Base-by-base conservation (phyloP, 106 monocot species). In the Triglochin maritima region DNA sequence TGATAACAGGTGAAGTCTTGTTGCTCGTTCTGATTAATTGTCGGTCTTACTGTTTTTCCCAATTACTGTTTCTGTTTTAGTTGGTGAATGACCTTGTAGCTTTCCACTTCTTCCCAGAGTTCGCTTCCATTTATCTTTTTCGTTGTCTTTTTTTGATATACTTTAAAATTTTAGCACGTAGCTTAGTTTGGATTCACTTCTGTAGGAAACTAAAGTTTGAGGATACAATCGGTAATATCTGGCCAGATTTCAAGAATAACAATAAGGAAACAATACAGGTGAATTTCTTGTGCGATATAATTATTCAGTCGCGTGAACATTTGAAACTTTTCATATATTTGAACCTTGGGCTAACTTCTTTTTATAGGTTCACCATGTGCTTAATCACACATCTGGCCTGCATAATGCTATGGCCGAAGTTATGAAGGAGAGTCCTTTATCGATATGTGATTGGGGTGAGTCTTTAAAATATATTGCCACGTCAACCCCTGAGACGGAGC, bases 361-460 rank as follows among this genome's bases (percentile, higher is more conserved):
- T 60, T 56, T 67, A 17, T 58, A 94, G 94, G 96, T 98, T 48
- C 80, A 89, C 60, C 98, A 98, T 84, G 74, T 92, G 69, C 98
- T 98, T 52, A 92, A 86, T 77, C 98, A 98, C 71, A 86, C 91
- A 50, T 86, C 98, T 10, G 98, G 98, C 49, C 67, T 98, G 72
- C 86, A 88, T 52, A 92, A 88, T 82, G 88, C 80, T 47, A 79
- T 98, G 82, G 71, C 56, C 70, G 86, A 88, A 77, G 70, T 82
- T 44, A 75, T 86, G 77, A 82, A 63, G 65, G 75, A 47, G 16
- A 70, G 80, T 78, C 86, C 86, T 44, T 73, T 98, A 42, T 51
- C 86, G 44, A 61, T 98, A 68, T 98, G 89, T 64, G 81, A 98
- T 47, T 98, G 98, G 98, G 98, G 92, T 72, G 82, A 86, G 74